Evolutionary conservation across 768 basidiomycete genomes (phyloP).

Genomic region (Cystofilobasidium bisporidii): DNA sequence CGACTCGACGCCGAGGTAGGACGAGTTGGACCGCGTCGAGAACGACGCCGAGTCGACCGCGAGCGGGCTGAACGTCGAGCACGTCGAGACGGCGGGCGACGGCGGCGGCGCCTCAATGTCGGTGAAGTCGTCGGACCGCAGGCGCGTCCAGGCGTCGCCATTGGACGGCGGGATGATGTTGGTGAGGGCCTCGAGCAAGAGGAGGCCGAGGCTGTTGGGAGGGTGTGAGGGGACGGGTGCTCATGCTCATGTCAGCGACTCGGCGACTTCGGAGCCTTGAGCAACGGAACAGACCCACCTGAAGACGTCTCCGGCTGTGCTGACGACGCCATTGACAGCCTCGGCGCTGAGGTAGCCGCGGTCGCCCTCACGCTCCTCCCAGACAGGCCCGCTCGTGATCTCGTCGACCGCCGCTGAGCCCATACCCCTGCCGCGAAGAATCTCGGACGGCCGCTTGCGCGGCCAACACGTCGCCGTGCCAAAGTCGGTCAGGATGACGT

Average conservation of each 20-base stretch:
- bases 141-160: constrained; percentile 89
- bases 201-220: constrained; percentile 71
- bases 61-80: neutral
- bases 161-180: constrained; percentile 82
- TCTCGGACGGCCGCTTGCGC: constrained; percentile 42
- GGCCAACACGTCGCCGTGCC: constrained; percentile 95
- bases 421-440: constrained; percentile 15
- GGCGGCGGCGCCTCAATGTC: constrained; percentile 50
- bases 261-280: neutral
- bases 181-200: constrained; percentile 84
- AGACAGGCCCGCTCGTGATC: neutral
- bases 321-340: constrained; percentile 80
- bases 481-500: constrained; percentile 94
- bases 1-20: constrained; percentile 6
- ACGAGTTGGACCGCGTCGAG: constrained; percentile 1
- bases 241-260: neutral
- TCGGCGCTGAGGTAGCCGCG: constrained; percentile 95
- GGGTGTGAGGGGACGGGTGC: constrained; percentile 35
- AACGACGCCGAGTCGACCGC: neutral
- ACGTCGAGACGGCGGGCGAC: constrained; percentile 2
- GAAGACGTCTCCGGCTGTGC: constrained; percentile 91
- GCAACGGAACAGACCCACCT: constrained; percentile 50
- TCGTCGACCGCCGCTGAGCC: neutral
- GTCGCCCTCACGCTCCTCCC: constrained; percentile 80
- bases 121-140: constrained; percentile 81